phyloP scores from a whole-genome alignment of 805 yeast species.

The Yamadazyma akitaensis region DNA sequence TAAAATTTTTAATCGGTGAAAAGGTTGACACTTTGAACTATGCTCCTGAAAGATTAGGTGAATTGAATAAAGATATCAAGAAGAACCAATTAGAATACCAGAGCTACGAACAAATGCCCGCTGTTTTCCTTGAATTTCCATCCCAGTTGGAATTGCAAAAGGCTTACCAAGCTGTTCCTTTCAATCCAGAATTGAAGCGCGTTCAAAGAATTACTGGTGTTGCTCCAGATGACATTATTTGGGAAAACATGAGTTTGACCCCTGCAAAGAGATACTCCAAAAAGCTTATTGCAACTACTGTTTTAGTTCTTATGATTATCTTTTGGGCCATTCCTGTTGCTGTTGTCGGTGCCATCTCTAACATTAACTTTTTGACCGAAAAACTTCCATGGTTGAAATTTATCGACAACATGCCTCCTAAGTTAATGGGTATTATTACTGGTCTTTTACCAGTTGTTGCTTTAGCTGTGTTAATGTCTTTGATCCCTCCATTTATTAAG shows the following conservation, averaged over 20 bases:
- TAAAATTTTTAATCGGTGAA: slow-evolving; percentile 68
- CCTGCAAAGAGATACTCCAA: slow-evolving; percentile 56
- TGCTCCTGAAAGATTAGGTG: slow-evolving; percentile 62
- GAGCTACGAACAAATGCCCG: slow-evolving; percentile 50
- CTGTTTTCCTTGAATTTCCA: slow-evolving; percentile 79
- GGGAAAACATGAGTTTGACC: slow-evolving; percentile 70
- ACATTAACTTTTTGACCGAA: slow-evolving; percentile 58
- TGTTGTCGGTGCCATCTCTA: slow-evolving; percentile 72
- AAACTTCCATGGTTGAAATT: slow-evolving; percentile 50
- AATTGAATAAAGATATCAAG: slow-evolving; percentile 63
- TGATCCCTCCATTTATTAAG: slow-evolving; percentile 65
- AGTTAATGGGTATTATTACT: slow-evolving; percentile 60
- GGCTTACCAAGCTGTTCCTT: slow-evolving; percentile 80
- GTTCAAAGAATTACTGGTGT: slow-evolving; percentile 56
- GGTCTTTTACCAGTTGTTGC: slow-evolving; percentile 67
- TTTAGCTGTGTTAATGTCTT: slow-evolving; percentile 61
- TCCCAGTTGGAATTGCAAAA: slow-evolving; percentile 84
- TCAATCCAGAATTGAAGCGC: slow-evolving; percentile 44
- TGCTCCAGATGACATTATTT: slow-evolving; percentile 78
- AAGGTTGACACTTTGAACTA: slow-evolving; percentile 84
- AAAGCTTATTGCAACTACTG: slow-evolving; percentile 55
- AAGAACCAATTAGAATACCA: slow-evolving; percentile 54
- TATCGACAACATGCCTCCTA: slow-evolving; percentile 52
- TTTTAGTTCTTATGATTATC: slow-evolving; percentile 60
- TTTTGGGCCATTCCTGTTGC: slow-evolving; percentile 78